These are phyloP conservation scores for Hordeum vulgare DNA, from an alignment of 176 grass and related monocot species.

Conservation along the genomic window MorexV3_pseudomolecules_assembly NC_058523.1:507486447-507486946, in stretches of 20 bases:
- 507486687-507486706: too few species aligned
- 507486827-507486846: slow-evolving; percentile 18
- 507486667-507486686: too few species aligned
- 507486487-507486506: too few species aligned
- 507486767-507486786: slow-evolving; percentile 24
- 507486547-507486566: neutral
- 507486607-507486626: neutral
- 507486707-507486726: neutral
- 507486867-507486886: slow-evolving; percentile 30
- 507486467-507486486: too few species aligned
- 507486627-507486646: neutral
- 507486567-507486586: slow-evolving; percentile 1
- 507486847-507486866: neutral
- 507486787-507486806: neutral
- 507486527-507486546: too few species aligned
- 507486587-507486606: neutral
- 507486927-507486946: neutral
- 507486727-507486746: slow-evolving; percentile 29
- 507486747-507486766: slow-evolving; percentile 23
- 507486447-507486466: too few species aligned
- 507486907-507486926: neutral
- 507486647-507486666: neutral
- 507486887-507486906: neutral
- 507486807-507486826: slow-evolving; percentile 28
- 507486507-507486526: too few species aligned